A percentile compares a stretch with the other conserved stretches of the same genome.
Conservation (phyloP, 2,329 filamentous ascomycete species). For the Fonsecaea pedrosoi region DNA sequence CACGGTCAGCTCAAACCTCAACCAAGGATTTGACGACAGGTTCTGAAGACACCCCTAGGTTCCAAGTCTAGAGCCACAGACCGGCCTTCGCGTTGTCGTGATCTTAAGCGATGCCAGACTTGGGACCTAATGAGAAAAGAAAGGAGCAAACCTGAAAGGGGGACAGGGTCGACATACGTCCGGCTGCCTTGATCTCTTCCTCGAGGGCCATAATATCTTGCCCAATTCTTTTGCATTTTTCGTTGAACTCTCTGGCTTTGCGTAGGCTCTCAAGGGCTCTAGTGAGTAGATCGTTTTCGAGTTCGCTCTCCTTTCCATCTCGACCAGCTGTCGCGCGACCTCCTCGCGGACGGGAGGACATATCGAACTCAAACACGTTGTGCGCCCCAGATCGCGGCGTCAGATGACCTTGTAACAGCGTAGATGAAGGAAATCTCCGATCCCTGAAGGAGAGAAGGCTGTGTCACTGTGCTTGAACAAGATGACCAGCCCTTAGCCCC, state of each 20-base stretch:
- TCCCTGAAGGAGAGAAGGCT: neutral
- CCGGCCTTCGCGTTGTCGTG: neutral
- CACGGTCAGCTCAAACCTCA: neutral
- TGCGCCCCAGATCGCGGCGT: neutral
- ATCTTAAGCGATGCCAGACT: neutral
- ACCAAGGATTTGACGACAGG: neutral
- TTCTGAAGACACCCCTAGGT: neutral
- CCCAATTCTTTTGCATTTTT: constrained; percentile 42
- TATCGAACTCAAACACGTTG: constrained; percentile 17
- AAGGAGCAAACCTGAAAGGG: constrained; percentile 12
- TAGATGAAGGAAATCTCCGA: neutral
- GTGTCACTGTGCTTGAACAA: neutral
- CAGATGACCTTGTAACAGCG: neutral
- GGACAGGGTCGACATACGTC: constrained; percentile 44
- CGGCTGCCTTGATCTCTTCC: constrained; percentile 54
- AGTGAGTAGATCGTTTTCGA: constrained; percentile 38
- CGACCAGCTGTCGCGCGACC: constrained; percentile 35
- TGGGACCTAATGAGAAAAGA: neutral
- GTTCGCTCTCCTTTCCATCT: constrained; percentile 38
- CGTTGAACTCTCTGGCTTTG: constrained; percentile 38
- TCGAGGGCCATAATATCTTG: constrained; percentile 51
- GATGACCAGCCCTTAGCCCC: neutral
- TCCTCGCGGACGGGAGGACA: constrained; percentile 37
- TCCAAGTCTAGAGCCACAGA: neutral
- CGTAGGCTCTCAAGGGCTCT: constrained; percentile 36